Percentiles rank a stretch among this genome's conserved stretches.
These are phyloP conservation scores for Volvariella surrecta DNA, from an alignment of 1,284 basidiomycete species.

Conservation along the genomic window DNA sequence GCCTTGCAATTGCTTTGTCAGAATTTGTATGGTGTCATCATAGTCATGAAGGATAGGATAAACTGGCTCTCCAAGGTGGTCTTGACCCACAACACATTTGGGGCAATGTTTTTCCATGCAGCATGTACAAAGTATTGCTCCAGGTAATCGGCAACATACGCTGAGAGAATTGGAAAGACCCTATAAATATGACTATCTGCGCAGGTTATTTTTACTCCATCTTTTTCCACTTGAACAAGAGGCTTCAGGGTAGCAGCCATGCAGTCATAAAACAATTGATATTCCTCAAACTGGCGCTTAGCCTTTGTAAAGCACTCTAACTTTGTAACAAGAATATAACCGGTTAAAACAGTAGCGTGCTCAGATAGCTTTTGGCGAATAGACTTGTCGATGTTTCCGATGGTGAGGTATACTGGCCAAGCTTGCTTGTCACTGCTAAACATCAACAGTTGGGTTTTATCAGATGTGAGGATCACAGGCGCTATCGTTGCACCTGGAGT, in stretches of 20 bases:
- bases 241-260: conserved; percentile 15
- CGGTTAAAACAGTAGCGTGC: conserved; percentile 25
- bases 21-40: conserved; percentile 8
- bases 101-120: conserved; percentile 24
- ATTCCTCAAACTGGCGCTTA: conserved; percentile 20
- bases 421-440: conserved; percentile 20
- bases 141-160: conserved; percentile 25
- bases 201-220: conserved; percentile 11
- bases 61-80: conserved; percentile 5
- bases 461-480: conserved; percentile 27
- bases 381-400: conserved; percentile 24
- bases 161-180: conserved; percentile 12
- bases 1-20: conserved; percentile 7
- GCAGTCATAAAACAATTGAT: conserved; percentile 26
- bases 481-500: conserved; percentile 28
- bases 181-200: conserved; percentile 9
- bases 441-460: conserved; percentile 25
- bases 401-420: conserved; percentile 26
- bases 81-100: conserved; percentile 14
- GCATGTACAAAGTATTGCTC: conserved; percentile 30
- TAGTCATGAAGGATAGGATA: conserved; percentile 7
- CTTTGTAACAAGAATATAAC: conserved; percentile 27
- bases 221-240: conserved; percentile 8
- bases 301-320: conserved; percentile 24
- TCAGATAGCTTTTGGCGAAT: conserved; percentile 14